phyloP scores from a whole-genome alignment of 139 green algal species.

The Nannochloris sp. region DNA sequence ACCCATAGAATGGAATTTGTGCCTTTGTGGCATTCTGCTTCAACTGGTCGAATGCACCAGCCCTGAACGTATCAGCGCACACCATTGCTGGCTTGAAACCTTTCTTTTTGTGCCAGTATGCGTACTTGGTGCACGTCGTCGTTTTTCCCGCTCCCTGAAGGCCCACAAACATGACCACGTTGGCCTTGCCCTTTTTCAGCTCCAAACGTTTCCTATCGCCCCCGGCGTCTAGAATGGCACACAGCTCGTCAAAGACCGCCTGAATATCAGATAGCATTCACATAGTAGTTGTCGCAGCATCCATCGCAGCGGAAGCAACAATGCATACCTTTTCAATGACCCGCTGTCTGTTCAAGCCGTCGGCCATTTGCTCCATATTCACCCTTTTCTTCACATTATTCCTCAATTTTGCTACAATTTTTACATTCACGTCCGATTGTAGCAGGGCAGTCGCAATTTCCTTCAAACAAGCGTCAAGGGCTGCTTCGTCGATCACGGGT shows the following conservation, averaged over 20 bases:
- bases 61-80: slow-evolving; percentile 97
- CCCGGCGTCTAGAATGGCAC: slow-evolving; percentile 60
- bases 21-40: slow-evolving; percentile 99
- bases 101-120: slow-evolving; percentile 91
- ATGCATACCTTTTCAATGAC: slow-evolving; percentile 74
- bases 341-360: slow-evolving; percentile 86
- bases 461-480: slow-evolving; percentile 87
- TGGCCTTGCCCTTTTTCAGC: slow-evolving; percentile 79
- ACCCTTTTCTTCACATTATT: slow-evolving; percentile 87
- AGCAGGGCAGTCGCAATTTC: slow-evolving; percentile 87
- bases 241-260: slow-evolving; percentile 88
- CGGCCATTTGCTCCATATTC: slow-evolving; percentile 57
- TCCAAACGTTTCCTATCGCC: slow-evolving; percentile 42
- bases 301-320: background rate
- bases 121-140: slow-evolving; percentile 98
- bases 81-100: slow-evolving; percentile 93
- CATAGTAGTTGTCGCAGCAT: background rate
- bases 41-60: slow-evolving; percentile 91
- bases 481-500: slow-evolving; percentile 82
- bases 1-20: slow-evolving; percentile 80
- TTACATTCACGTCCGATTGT: slow-evolving; percentile 86
- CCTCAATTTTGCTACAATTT: slow-evolving; percentile 61
- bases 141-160: slow-evolving; percentile 91
- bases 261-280: background rate
- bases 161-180: slow-evolving; percentile 97